Percentiles rank a stretch among this genome's conserved stretches.
These are phyloP conservation scores for Biscutella laevigata DNA, from an alignment of 441 rosid species.

Conservation along the genomic window DNA sequence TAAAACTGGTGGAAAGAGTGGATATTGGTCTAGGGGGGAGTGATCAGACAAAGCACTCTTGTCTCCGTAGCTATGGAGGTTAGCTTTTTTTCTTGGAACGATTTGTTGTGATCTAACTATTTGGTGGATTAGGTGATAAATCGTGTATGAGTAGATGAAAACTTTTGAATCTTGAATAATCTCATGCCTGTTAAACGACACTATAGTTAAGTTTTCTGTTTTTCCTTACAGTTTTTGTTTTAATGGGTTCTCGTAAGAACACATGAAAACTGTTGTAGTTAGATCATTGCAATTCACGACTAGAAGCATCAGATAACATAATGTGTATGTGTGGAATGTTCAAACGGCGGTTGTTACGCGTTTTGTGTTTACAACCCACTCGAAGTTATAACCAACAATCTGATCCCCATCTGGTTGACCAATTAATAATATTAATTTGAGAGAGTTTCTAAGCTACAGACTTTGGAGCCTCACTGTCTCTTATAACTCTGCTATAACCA, in stretches of 20 bases:
- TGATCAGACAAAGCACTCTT: not conserved
- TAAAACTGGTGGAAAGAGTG: constrained; percentile 85
- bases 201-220: not conserved
- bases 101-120: not conserved
- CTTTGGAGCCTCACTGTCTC: constrained; percentile 71
- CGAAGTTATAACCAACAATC: not conserved
- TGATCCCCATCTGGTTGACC: too few relatives aligned
- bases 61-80: constrained; percentile 9
- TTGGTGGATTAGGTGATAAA: not conserved
- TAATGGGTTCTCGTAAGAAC: not conserved
- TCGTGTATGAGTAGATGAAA: not conserved
- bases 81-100: not conserved
- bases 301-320: not conserved
- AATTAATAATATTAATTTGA: too few relatives aligned
- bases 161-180: not conserved
- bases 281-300: not conserved
- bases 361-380: constrained; percentile 33
- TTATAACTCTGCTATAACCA: constrained; percentile 65
- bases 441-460: constrained; percentile 22
- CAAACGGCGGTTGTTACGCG: constrained; percentile 21
- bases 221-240: not conserved
- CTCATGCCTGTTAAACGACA: not conserved
- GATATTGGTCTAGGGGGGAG: constrained; percentile 50
- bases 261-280: not conserved
- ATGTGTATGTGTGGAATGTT: constrained; percentile 11